Evolutionary conservation across 495 filamentous ascomycete genomes (phyloP).

Genomic region (Penicillium chermesinum): DNA sequence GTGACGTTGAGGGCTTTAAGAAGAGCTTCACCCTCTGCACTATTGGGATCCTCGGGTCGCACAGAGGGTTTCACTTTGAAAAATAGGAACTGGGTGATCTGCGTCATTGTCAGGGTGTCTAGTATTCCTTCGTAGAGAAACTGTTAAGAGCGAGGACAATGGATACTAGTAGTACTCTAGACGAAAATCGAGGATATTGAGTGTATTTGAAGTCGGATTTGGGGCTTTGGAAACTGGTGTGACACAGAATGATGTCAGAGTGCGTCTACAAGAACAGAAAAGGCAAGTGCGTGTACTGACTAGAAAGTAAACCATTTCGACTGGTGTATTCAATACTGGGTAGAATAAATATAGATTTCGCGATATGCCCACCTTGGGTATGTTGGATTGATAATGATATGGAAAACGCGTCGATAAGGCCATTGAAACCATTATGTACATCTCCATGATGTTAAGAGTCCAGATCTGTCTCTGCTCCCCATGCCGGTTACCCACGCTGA

Average conservation of each 20-base stretch:
- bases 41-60: constrained; percentile 38
- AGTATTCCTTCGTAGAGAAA: too few relatives aligned
- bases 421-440: not conserved
- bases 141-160: too few relatives aligned
- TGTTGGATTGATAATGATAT: constrained; percentile 1
- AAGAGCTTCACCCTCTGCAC: constrained; percentile 27
- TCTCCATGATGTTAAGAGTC: constrained; percentile 1
- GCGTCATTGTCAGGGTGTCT: constrained; percentile 20
- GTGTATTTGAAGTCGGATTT: not conserved
- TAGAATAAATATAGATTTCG: too few relatives aligned
- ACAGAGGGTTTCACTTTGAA: constrained; percentile 36
- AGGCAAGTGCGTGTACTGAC: not conserved
- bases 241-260: constrained; percentile 21
- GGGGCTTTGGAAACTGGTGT: constrained; percentile 10
- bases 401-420: not conserved
- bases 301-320: not conserved
- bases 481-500: constrained; percentile 3
- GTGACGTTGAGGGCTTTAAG: constrained; percentile 24
- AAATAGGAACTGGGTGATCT: constrained; percentile 34
- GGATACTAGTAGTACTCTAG: too few relatives aligned
- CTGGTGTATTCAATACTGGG: too few relatives aligned
- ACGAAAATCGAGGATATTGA: too few relatives aligned
- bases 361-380: too few relatives aligned
- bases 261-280: not conserved
- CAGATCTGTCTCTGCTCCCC: not conserved